Evolutionary conservation across 2,329 filamentous ascomycete genomes (phyloP).

Genomic region (Bipolaris victoriae): DNA sequence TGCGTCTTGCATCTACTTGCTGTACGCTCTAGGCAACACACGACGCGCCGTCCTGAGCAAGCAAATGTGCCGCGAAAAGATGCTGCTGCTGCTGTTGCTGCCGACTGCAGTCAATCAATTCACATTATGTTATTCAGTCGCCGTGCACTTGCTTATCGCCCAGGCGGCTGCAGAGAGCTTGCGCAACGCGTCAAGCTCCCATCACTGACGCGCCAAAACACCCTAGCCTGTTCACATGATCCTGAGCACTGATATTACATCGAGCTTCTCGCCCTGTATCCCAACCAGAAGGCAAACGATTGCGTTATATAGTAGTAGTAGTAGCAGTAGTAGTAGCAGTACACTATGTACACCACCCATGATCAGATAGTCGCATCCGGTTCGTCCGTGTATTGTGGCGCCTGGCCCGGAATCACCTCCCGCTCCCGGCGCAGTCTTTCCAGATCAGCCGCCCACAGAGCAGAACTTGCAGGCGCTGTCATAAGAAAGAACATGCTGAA

Average conservation of each 20-base stretch:
- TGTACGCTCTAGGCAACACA: constrained; percentile 1
- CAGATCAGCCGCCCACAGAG: constrained; percentile 81
- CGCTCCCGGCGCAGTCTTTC: constrained; percentile 57
- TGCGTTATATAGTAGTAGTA: neutral
- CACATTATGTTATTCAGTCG: neutral
- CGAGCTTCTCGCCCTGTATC: neutral
- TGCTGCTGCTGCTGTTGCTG: no score
- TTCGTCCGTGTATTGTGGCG: constrained; percentile 42
- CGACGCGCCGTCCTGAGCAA: neutral
- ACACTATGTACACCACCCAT: neutral
- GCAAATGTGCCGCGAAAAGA: neutral
- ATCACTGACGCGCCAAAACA: constrained; percentile 5
- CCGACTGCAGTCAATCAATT: no score
- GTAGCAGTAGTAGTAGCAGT: neutral
- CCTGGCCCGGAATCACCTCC: constrained; percentile 27
- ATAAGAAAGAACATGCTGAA: constrained; percentile 94
- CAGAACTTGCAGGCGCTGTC: constrained; percentile 83
- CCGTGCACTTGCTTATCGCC: neutral
- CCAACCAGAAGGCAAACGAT: no score
- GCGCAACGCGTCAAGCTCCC: constrained; percentile 4
- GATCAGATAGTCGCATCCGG: constrained; percentile 28
- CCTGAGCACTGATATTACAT: neutral
- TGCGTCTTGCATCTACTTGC: neutral
- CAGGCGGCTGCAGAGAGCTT: neutral
- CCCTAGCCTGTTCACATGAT: constrained; percentile 4